Percentiles rank a stretch among this genome's conserved stretches.
These are phyloP conservation scores for Penicillium sp. DNA, from an alignment of 2,329 filamentous ascomycete genomes.

Conservation along the genomic window DNA sequence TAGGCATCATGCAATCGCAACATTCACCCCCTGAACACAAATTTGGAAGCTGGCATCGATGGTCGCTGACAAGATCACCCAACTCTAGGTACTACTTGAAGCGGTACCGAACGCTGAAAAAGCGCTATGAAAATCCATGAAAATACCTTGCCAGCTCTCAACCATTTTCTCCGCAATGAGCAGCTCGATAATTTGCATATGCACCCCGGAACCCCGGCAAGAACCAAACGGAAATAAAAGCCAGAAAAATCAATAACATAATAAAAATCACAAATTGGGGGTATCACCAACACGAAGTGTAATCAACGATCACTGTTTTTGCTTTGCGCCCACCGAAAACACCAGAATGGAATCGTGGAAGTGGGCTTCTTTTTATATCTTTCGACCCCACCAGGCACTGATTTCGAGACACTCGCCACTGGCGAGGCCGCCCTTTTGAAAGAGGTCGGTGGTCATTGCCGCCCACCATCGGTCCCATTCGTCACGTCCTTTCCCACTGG, in stretches of 20 bases:
- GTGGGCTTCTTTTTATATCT: conserved; percentile 44
- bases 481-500: conserved; percentile 83
- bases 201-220: conserved; percentile 26
- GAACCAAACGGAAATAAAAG: conserved; percentile 5
- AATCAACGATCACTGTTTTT: conserved; percentile 35
- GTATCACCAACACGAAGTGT: conserved; percentile 46
- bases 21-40: conserved; percentile 12
- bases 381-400: conserved; percentile 68
- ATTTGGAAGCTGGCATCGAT: conserved; percentile 4
- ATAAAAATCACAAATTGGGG: conserved; percentile 30
- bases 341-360: conserved; percentile 29
- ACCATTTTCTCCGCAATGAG: not conserved
- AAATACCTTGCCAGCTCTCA: conserved; percentile 13
- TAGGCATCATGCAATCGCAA: conserved; percentile 26
- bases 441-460: conserved; percentile 82
- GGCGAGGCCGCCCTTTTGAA: conserved; percentile 76
- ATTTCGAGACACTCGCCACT: conserved; percentile 83
- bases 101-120: conserved; percentile 81
- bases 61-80: conserved; percentile 28
- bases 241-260: conserved; percentile 18
- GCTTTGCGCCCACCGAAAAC: conserved; percentile 35
- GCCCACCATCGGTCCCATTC: conserved; percentile 92
- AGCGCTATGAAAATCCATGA: conserved; percentile 68
- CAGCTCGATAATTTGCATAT: conserved; percentile 13
- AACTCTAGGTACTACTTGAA: conserved; percentile 85